Evolutionary conservation across 176 grass and related monocot genomes (phyloP).

Genomic region (Zea luxurians): DNA sequence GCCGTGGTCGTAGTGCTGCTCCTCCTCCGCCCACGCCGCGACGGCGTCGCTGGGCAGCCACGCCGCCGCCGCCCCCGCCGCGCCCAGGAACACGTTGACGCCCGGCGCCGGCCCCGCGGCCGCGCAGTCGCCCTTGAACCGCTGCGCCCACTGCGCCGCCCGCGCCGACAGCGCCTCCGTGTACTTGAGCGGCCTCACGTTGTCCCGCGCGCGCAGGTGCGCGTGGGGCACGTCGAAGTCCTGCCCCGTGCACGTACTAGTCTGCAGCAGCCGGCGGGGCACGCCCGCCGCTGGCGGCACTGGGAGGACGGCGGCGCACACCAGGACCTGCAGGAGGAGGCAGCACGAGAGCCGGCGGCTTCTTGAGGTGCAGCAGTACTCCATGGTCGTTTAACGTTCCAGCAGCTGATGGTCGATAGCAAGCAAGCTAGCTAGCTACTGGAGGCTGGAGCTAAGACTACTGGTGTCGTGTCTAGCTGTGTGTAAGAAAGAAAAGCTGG

Average conservation of each 20-base stretch:
- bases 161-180: conserved; percentile 42
- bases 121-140: conserved; percentile 49
- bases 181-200: conserved; percentile 51
- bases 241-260: conserved; percentile 28
- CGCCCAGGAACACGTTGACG: conserved; percentile 59
- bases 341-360: conserved; percentile 4
- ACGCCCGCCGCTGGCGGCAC: neutral
- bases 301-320: neutral
- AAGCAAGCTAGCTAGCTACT: too few relatives aligned
- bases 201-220: conserved; percentile 45
- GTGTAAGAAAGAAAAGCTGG: conserved; percentile 11
- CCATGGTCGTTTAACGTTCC: conserved; percentile 35
- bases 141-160: conserved; percentile 38
- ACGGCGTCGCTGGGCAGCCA: conserved; percentile 62
- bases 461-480: too few relatives aligned
- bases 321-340: neutral
- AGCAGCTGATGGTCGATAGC: too few relatives aligned
- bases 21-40: conserved; percentile 51
- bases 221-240: conserved; percentile 40
- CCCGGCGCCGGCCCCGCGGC: conserved; percentile 1
- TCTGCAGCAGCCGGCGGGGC: conserved; percentile 36
- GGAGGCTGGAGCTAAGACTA: too few relatives aligned
- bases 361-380: conserved; percentile 31
- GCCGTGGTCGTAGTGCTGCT: conserved; percentile 41
- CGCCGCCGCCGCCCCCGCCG: neutral